phyloP scores from a whole-genome alignment of 2,329 filamentous ascomycete species.

The Thielaviopsis euricoi region DNA sequence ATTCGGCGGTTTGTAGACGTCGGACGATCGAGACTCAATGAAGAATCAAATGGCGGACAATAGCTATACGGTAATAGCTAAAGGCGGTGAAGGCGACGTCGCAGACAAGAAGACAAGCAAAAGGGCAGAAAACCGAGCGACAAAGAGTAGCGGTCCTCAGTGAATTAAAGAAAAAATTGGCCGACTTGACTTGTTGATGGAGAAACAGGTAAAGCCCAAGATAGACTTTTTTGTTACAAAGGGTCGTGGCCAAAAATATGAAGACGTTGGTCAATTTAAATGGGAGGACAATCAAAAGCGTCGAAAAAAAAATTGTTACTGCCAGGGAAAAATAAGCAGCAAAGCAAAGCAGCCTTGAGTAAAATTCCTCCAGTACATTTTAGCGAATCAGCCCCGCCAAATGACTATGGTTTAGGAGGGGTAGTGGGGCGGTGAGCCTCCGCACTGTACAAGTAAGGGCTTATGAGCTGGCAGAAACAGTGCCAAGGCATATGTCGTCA shows the following conservation, averaged over 20 bases:
- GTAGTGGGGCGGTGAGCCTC: neutral
- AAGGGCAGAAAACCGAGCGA: neutral
- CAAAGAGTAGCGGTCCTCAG: neutral
- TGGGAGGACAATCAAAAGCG: neutral
- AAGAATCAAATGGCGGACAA: neutral
- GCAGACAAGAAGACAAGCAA: neutral
- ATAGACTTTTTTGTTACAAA: constrained; percentile 2
- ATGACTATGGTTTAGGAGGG: neutral
- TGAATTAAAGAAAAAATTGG: neutral
- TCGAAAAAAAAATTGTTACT: neutral
- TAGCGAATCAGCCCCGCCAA: constrained; percentile 1
- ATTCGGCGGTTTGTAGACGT: neutral
- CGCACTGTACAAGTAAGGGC: neutral
- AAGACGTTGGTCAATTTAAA: neutral
- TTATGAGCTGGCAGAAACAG: neutral
- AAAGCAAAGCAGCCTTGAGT: too few relatives aligned
- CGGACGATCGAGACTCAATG: neutral
- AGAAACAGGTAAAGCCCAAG: neutral
- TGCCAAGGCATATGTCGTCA: neutral
- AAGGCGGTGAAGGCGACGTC: neutral
- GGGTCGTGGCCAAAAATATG: constrained; percentile 4
- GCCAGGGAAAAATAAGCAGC: neutral
- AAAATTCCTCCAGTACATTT: constrained; percentile 1
- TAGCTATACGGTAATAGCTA: neutral
- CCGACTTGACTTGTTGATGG: neutral